These are phyloP conservation scores for Plasmodium ovale DNA, from an alignment of 169 alveolate species.

Conservation along the genomic window DNA sequence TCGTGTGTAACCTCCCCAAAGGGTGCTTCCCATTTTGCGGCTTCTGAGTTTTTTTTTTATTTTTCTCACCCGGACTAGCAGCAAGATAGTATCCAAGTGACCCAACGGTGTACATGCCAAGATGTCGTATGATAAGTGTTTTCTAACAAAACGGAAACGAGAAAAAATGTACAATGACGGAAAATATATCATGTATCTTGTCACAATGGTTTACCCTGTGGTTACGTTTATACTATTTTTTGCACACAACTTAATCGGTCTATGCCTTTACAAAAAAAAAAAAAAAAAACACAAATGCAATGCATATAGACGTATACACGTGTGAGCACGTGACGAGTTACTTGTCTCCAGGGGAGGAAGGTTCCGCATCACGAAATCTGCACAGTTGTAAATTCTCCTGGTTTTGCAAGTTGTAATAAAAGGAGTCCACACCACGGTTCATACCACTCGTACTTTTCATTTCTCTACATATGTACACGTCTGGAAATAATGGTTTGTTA, in stretches of 20 bases:
- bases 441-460: background rate
- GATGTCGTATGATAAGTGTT: conserved; percentile 1
- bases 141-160: conserved; percentile 13
- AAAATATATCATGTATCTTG: no score
- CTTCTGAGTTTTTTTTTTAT: background rate
- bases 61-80: conserved; percentile 5
- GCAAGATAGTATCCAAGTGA: conserved; percentile 58
- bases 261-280: background rate
- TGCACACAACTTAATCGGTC: no score
- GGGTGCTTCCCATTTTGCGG: background rate
- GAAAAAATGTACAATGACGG: no score
- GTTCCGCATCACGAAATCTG: background rate
- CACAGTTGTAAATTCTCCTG: background rate
- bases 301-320: background rate
- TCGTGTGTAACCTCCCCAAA: background rate
- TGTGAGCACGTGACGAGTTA: background rate
- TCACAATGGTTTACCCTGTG: no score
- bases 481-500: conserved; percentile 21
- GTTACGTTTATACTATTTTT: no score
- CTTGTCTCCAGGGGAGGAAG: background rate
- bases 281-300: background rate
- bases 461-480: conserved; percentile 26
- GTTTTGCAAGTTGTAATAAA: conserved; percentile 38
- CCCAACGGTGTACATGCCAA: conserved; percentile 52
- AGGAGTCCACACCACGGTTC: background rate